These are phyloP conservation scores for Casuarina equisetifolia DNA, from an alignment of 306 rosid species.

Conservation along the genomic window DNA sequence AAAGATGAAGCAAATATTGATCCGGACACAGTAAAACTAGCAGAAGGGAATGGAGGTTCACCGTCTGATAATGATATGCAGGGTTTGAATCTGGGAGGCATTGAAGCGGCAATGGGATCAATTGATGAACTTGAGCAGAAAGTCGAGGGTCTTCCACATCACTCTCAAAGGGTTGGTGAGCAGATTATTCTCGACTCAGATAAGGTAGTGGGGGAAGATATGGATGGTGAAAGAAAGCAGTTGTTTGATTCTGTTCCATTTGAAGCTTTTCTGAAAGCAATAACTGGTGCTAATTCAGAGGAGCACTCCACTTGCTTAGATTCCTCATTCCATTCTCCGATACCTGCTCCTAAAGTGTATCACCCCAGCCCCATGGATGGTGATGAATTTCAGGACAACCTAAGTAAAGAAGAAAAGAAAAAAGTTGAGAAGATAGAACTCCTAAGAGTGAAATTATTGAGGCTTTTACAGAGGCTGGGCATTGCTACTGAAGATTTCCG, in stretches of 20 bases:
- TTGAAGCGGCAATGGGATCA: constrained; percentile 30
- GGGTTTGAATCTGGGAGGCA: constrained; percentile 24
- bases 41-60: constrained; percentile 18
- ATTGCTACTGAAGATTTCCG: constrained; percentile 40
- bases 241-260: constrained; percentile 14
- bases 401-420: constrained; percentile 42
- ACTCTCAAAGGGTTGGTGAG: constrained; percentile 23
- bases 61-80: constrained; percentile 30
- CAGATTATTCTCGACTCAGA: constrained; percentile 11
- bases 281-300: constrained; percentile 21
- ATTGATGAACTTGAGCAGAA: constrained; percentile 36
- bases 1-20: constrained; percentile 23
- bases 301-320: constrained; percentile 27
- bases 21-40: constrained; percentile 17
- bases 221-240: constrained; percentile 25
- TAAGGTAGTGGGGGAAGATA: constrained; percentile 22
- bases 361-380: neutral
- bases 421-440: constrained; percentile 31
- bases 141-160: constrained; percentile 26
- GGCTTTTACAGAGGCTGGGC: constrained; percentile 48
- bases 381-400: constrained; percentile 25
- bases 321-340: constrained; percentile 18
- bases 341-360: neutral
- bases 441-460: constrained; percentile 42
- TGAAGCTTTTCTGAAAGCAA: constrained; percentile 30